Evolutionary conservation across 2,329 filamentous ascomycete species (phyloP), one percentile per base, ranked within the genome.

Genomic region (Parastagonospora avenae): DNA sequence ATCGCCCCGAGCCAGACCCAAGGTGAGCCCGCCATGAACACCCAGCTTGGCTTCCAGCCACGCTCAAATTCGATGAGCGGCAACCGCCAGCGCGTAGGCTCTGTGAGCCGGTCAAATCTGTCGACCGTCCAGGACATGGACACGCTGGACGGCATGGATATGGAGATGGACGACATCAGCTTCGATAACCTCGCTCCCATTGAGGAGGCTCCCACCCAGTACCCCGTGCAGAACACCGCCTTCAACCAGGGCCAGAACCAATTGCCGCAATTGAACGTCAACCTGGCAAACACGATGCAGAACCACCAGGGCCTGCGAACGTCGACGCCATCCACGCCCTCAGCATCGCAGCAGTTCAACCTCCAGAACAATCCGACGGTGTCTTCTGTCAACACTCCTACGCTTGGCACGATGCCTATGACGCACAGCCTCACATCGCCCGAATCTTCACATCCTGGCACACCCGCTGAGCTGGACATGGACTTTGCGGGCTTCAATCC

Each of bases 131-230:
- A 80, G 52, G 78, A 96, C 54, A 86, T 96, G 79, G 92, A 96
- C 67, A 86, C 90, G 14, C 85, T 95, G 28, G 92, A 91, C 45
- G 91, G 96, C 67, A 97, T 97, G 88, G 93, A 97, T 67, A 97
- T 97, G 88, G 93, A 97, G 67, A 63, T 94, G 42, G 92, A 91
- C 42, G 91, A 96, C 67, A 97, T 97, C 92, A 93, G 97, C 67
- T 90, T 97, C 66, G 92, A 96, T 63, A 83, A 86, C 7, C 66
- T 68, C 61, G 79, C 66, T 54, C 83, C 85, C 31, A 85, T 90
- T 65, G 88, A 90, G 62, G 85, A 89, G 66, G 84, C 85, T 15
- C 82, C 87, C 38, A 86, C 89, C 62, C 78, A 88, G 57, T 90
- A 90, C 38, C 68, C 73, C 9, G 65, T 73, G 29, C 72, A 74